Evolutionary conservation across 108 stramenopile genomes (phyloP).

Genomic region (Cyclotella atomus): DNA sequence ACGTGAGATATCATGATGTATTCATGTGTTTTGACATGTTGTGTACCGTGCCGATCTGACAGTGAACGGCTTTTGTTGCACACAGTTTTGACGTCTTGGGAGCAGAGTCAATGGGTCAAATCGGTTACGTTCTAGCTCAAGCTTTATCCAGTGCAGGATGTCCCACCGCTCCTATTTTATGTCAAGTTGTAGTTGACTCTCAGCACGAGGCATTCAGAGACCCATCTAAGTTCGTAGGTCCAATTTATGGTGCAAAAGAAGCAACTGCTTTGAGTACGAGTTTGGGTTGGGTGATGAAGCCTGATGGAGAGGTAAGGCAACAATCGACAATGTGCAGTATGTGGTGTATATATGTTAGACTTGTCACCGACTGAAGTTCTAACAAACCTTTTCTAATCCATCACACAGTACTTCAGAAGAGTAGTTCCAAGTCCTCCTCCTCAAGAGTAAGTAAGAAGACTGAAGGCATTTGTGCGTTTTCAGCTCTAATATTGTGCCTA

Average conservation of each 20-base stretch:
- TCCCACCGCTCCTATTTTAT: slow-evolving; percentile 68
- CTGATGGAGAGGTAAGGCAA: slow-evolving; percentile 70
- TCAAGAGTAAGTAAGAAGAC: slow-evolving; percentile 57
- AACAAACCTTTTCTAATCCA: too few relatives aligned
- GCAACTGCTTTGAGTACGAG: slow-evolving; percentile 75
- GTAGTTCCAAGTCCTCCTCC: slow-evolving; percentile 83
- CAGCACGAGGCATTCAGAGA: slow-evolving; percentile 72
- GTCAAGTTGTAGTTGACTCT: slow-evolving; percentile 79
- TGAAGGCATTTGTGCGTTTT: too few relatives aligned
- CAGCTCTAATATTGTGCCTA: too few relatives aligned
- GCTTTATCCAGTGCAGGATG: slow-evolving; percentile 61
- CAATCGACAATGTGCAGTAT: too few relatives aligned
- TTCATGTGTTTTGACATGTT: not conserved
- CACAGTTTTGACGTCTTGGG: slow-evolving; percentile 63
- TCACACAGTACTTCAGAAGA: slow-evolving; percentile 69
- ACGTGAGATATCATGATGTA: slow-evolving; percentile 37
- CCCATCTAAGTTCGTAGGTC: slow-evolving; percentile 82
- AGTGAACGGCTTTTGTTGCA: too few relatives aligned
- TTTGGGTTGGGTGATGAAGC: slow-evolving; percentile 81
- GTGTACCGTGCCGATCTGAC: too few relatives aligned
- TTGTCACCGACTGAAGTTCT: too few relatives aligned
- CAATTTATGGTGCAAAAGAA: slow-evolving; percentile 85
- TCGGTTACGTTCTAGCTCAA: slow-evolving; percentile 82
- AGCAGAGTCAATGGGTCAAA: slow-evolving; percentile 85
- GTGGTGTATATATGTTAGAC: too few relatives aligned